Conservation (phyloP, 2,329 filamentous ascomycete species). For the Fusarium begoniae region DNA sequence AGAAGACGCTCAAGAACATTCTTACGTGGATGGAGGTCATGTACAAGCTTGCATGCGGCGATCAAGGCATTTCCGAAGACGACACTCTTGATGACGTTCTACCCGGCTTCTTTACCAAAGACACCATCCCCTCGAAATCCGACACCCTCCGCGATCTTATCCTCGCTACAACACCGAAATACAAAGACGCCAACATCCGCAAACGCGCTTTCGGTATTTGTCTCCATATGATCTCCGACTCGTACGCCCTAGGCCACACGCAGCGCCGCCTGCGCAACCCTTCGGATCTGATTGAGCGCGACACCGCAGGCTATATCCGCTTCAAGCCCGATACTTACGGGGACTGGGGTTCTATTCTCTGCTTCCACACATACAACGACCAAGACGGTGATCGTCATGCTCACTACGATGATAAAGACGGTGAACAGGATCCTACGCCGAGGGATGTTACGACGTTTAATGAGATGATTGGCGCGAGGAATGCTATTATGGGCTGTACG, state of each 20-base stretch:
- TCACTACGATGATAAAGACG: constrained; percentile 20
- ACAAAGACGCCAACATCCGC: constrained; percentile 1
- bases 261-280: constrained; percentile 18
- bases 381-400: constrained; percentile 16
- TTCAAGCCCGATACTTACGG: constrained; percentile 18
- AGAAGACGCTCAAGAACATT: constrained; percentile 6
- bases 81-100: neutral
- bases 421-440: constrained; percentile 1
- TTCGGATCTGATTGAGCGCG: neutral
- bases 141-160: constrained; percentile 16
- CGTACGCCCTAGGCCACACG: constrained; percentile 24
- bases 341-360: constrained; percentile 14
- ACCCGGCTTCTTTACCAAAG: neutral
- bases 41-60: constrained; percentile 28
- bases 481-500: constrained; percentile 8
- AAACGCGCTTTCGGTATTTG: constrained; percentile 23
- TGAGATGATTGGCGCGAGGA: constrained; percentile 13
- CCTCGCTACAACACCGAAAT: constrained; percentile 22
- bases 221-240: constrained; percentile 29
- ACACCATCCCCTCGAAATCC: neutral
- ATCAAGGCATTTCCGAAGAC: neutral
- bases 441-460: constrained; percentile 17
- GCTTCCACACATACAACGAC: constrained; percentile 18
- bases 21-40: constrained; percentile 27
- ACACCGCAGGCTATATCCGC: constrained; percentile 15